Percentiles rank a stretch among this genome's conserved stretches.
These are phyloP conservation scores for Quercus suber DNA, from an alignment of 306 rosid species.

Conservation along the genomic window DNA sequence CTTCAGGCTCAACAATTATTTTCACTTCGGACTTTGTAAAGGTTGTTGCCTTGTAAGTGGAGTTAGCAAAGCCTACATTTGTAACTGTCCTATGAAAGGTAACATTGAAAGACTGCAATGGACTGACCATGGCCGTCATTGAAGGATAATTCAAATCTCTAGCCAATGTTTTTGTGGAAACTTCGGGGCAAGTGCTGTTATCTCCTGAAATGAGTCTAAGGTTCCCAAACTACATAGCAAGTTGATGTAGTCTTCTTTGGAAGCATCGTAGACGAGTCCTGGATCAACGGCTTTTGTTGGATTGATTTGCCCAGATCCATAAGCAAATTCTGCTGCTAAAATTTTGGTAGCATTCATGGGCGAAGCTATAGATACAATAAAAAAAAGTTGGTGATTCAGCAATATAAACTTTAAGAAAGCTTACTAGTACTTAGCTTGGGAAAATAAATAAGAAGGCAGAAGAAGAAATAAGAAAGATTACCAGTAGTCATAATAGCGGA, in stretches of 20 bases:
- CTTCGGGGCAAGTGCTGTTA: slow-evolving; percentile 5
- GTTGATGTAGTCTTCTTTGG: slow-evolving; percentile 18
- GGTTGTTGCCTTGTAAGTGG: slow-evolving; percentile 19
- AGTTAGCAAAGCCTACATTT: slow-evolving; percentile 27
- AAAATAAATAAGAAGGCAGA: not conserved
- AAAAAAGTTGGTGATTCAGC: not conserved
- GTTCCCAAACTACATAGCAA: slow-evolving; percentile 16
- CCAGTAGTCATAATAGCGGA: slow-evolving; percentile 38
- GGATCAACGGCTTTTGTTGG: slow-evolving; percentile 19
- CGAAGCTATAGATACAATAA: not conserved
- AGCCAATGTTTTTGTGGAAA: not conserved
- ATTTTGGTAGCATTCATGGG: not conserved
- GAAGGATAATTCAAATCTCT: slow-evolving; percentile 27
- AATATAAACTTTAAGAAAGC: not conserved
- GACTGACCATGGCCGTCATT: not conserved
- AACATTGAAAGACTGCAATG: not conserved
- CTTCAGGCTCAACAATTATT: slow-evolving; percentile 12
- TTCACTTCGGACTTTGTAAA: not conserved
- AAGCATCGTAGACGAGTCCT: slow-evolving; percentile 23
- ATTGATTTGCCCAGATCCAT: slow-evolving; percentile 28
- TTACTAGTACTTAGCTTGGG: no score
- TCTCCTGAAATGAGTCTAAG: slow-evolving; percentile 13
- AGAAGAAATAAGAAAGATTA: not conserved
- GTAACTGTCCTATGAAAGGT: slow-evolving; percentile 15
- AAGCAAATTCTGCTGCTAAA: slow-evolving; percentile 9